Base-by-base conservation (phyloP, 2,329 filamentous ascomycete species). In the Pseudogymnoascus sp. region DNA sequence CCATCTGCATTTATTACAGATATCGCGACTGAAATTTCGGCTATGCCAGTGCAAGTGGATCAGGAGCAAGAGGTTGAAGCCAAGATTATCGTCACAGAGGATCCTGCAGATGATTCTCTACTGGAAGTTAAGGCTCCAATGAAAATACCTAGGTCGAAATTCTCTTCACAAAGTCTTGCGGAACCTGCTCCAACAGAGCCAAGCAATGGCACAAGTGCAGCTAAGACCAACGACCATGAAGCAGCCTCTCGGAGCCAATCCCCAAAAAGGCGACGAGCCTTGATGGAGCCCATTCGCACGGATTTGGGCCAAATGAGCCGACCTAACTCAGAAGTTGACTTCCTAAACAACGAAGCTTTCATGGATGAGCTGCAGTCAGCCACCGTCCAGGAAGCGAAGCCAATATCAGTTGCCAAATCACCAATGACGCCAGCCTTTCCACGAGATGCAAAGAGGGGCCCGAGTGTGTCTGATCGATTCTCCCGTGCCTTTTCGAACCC, bases 291-390 rank as follows among this genome's bases (percentile, higher is more conserved):
- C 16, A 87, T 89, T 61, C 77, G 75, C 38, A 85, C 83, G 2
- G 77, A 81, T 65, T 62, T 68, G 19, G 66, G 72, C 12, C 73
- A 74, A 26, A 73, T 65, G 53, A 75, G 69, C 62, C 40, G 63
- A 19, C 66, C 70, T 14, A 70, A 71, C 61, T 72, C 78, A 1
- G 78, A 79, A 41, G 70, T 81, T 43, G 82, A 83, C 72, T 76
- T 85, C 41, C 82, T 76, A 26, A 87, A 89, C n/a, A 90, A 93
- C 73, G 90, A 95, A 71, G 88, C 86, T 14, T 84, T 93, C 66
- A 89, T 96, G 84, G 89, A 96, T 63, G 92, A 96, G 75, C 78
- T 96, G 62, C 89, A 91, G 69, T 89, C 85, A 62, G 92, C 91
- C 28, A 92, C 89, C 2, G 78, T 96, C 16, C 84, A 95, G 72